Evolutionary conservation across 2,329 filamentous ascomycete genomes (phyloP).

Genomic region (Cladophialophora yegresii): DNA sequence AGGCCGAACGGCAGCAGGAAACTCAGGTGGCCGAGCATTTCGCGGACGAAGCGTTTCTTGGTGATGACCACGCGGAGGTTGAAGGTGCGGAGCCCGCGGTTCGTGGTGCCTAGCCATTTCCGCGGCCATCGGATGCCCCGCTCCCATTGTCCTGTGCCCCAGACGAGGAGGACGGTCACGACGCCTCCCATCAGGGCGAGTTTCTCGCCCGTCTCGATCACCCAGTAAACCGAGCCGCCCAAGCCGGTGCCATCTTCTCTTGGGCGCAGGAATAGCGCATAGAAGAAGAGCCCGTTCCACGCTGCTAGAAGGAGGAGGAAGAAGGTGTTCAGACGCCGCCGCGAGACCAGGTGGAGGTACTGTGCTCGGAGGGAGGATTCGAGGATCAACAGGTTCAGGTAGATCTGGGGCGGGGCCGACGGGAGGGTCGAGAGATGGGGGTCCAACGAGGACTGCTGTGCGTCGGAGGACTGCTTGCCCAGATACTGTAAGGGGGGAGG

Average conservation of each 20-base stretch:
- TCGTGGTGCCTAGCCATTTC: constrained; percentile 84
- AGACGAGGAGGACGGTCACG: constrained; percentile 82
- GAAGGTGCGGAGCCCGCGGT: constrained; percentile 84
- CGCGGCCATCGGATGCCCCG: constrained; percentile 91
- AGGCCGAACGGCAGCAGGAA: constrained; percentile 76
- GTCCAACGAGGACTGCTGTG: constrained; percentile 51
- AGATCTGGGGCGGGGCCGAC: constrained; percentile 93
- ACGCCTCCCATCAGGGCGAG: constrained; percentile 88
- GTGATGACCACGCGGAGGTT: constrained; percentile 96
- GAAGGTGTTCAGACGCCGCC: constrained; percentile 88
- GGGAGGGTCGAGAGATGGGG: constrained; percentile 72
- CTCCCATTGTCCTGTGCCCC: constrained; percentile 96
- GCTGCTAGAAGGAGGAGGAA: constrained; percentile 76
- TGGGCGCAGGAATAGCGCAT: constrained; percentile 91
- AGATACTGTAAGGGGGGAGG: constrained; percentile 46
- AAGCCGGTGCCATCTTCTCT: constrained; percentile 82
- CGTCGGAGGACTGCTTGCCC: constrained; percentile 25
- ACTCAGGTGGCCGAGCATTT: constrained; percentile 69
- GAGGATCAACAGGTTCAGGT: constrained; percentile 95
- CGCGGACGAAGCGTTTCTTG: constrained; percentile 77
- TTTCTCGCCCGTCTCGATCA: constrained; percentile 85
- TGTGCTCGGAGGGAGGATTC: constrained; percentile 91
- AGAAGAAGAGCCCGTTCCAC: constrained; percentile 84
- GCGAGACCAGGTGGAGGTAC: constrained; percentile 84
- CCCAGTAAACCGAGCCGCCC: constrained; percentile 94